Evolutionary conservation across 2,329 filamentous ascomycete species (phyloP).

Genomic region (Fusarium concolor): DNA sequence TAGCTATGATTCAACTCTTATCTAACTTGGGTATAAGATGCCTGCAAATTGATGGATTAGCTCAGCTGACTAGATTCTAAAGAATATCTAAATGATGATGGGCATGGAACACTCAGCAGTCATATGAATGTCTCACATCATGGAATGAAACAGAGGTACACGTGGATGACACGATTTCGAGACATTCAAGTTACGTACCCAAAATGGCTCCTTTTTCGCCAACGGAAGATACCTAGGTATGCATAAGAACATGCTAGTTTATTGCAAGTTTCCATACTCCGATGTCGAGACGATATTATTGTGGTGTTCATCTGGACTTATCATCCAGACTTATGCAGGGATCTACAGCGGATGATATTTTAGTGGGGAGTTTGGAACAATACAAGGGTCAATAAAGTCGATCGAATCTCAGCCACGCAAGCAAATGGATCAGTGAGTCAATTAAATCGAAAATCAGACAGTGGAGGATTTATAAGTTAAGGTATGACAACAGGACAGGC

Average conservation of each 20-base stretch:
- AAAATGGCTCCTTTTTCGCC: not conserved
- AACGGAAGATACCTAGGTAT: not conserved
- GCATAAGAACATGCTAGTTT: not conserved
- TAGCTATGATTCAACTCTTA: constrained; percentile 24
- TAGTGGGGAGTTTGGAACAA: constrained; percentile 6
- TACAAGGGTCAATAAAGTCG: constrained; percentile 1
- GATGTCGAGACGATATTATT: not conserved
- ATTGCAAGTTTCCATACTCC: not conserved
- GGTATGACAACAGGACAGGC: too few relatives aligned
- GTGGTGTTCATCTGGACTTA: constrained; percentile 9
- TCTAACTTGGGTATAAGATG: constrained; percentile 13
- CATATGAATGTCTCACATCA: constrained; percentile 15
- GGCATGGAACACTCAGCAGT: not conserved
- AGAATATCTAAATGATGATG: not conserved
- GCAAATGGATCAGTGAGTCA: constrained; percentile 3
- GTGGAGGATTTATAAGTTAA: not conserved
- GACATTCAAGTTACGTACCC: not conserved
- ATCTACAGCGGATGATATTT: not conserved
- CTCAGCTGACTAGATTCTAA: constrained; percentile 5
- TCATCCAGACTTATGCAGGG: constrained; percentile 21
- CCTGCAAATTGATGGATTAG: constrained; percentile 16
- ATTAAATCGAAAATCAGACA: not conserved
- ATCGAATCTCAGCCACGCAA: constrained; percentile 19
- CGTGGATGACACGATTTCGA: constrained; percentile 1
- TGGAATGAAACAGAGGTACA: not conserved